A percentile compares a stretch with the other conserved stretches of the same genome.
Conservation (phyloP, 352 stramenopile species). For the Phytophthora fragariae region DNA sequence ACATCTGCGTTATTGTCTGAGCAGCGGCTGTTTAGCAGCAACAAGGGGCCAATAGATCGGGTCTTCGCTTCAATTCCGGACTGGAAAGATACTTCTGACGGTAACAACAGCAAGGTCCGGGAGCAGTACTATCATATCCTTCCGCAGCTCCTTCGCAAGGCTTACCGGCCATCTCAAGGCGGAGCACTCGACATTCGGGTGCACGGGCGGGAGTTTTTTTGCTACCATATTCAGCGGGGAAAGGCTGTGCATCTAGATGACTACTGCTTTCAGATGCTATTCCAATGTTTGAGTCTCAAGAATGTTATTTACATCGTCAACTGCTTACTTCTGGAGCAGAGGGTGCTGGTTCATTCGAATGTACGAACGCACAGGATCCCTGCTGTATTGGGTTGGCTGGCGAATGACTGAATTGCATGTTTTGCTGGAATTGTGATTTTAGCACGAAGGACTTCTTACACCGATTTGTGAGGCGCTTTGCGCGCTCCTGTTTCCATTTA, state of each 20-base stretch:
- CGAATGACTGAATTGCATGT: slow-evolving; percentile 8
- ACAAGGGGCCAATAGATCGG: slow-evolving; percentile 7
- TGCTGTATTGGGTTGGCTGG: not conserved
- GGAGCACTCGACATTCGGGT: slow-evolving; percentile 49
- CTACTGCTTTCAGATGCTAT: slow-evolving; percentile 83
- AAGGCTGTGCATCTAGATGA: slow-evolving; percentile 74
- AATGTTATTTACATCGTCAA: slow-evolving; percentile 87
- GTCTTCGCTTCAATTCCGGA: slow-evolving; percentile 21
- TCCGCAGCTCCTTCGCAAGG: slow-evolving; percentile 43
- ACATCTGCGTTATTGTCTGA: not conserved
- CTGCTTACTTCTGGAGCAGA: slow-evolving; percentile 86
- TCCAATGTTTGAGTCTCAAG: slow-evolving; percentile 82
- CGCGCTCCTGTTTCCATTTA: slow-evolving; percentile 85
- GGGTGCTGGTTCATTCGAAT: slow-evolving; percentile 82
- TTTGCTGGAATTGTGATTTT: slow-evolving; percentile 14
- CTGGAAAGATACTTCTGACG: slow-evolving; percentile 12
- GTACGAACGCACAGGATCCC: slow-evolving; percentile 38
- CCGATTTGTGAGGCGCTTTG: slow-evolving; percentile 82
- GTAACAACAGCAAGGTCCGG: not conserved
- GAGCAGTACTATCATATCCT: slow-evolving; percentile 36
- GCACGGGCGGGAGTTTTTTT: slow-evolving; percentile 51
- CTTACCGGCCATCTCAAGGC: slow-evolving; percentile 40
- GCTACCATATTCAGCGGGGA: slow-evolving; percentile 67
- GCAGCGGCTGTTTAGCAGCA: slow-evolving; percentile 6
- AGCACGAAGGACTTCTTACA: slow-evolving; percentile 77